These are phyloP conservation scores for Hanseniaspora opuntiae DNA, from an alignment of 805 yeast genomes.

Conservation along the genomic window DNA sequence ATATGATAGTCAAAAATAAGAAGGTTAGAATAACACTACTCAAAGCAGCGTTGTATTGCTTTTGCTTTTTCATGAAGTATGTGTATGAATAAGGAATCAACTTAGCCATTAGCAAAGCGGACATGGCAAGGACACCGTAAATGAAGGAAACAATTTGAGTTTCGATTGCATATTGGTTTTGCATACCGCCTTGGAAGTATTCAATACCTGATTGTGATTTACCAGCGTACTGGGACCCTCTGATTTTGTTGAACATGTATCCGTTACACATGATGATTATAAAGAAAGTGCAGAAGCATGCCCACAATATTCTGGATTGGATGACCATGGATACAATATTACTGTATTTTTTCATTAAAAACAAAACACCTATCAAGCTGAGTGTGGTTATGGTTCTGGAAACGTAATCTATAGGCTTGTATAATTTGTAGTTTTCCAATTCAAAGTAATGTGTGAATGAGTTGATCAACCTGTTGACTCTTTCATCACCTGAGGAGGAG, in stretches of 20 bases:
- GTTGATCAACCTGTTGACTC: conserved; percentile 23
- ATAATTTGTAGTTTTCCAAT: conserved; percentile 22
- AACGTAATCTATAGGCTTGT: conserved; percentile 30
- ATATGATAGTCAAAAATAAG: conserved; percentile 32
- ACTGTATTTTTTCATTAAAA: conserved; percentile 24
- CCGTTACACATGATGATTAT: conserved; percentile 71
- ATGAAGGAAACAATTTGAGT: conserved; percentile 70
- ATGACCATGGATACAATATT: conserved; percentile 30
- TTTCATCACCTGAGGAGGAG: conserved; percentile 24
- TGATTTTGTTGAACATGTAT: conserved; percentile 82
- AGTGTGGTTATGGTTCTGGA: conserved; percentile 24
- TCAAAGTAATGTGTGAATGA: conserved; percentile 20
- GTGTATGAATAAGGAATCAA: conserved; percentile 33
- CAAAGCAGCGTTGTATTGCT: conserved; percentile 22
- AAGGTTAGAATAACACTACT: conserved; percentile 39
- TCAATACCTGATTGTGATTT: conserved; percentile 30
- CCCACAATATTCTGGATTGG: conserved; percentile 56
- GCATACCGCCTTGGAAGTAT: conserved; percentile 48
- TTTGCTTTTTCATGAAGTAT: conserved; percentile 24
- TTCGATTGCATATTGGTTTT: conserved; percentile 71
- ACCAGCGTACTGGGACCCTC: conserved; percentile 48
- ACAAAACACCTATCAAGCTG: conserved; percentile 27
- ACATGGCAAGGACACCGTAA: conserved; percentile 54
- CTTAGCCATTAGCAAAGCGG: conserved; percentile 44
- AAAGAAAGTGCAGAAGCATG: conserved; percentile 43